Base-by-base conservation (phyloP, 768 basidiomycete species). In the Mycena vulgaris region DNA sequence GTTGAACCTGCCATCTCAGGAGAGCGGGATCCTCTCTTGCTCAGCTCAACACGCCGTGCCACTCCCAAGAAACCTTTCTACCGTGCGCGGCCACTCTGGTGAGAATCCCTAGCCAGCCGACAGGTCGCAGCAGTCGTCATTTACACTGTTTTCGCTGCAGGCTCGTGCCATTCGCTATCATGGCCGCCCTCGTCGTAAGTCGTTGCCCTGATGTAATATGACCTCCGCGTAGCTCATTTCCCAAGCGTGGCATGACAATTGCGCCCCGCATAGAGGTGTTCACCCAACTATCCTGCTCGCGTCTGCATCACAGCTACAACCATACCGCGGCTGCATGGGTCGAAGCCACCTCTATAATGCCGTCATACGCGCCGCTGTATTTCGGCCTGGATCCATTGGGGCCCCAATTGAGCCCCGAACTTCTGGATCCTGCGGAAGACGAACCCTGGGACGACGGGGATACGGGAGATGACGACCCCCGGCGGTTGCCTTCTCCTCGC, bases 231-330 rank as follows among this genome's bases (percentile, higher is more conserved):
- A 52, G 49, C 59, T 53, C 40, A 21, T 58, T 42, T 35, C 63
- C 71, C 27, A 72, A 95, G 94, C 93, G 93, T 40, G 93, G 93
- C 47, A 94, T 95, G 92, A 95, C 94, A 5, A 80, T 93, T 39
- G 94, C 93, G n/a, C 91, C 94, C n/a, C 89, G 94, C 57, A 89
- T 95, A 21, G 91, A 95, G 80, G 89, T 95, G 35, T 94, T 89
- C 80, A 94, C 93, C 17, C 91, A 94, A 74, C 85, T 95, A 31
- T 88, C 94, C 5, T 95, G 94, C 81, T 86, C 88, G 66, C 83
- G 83, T 23, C 76, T 92, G 55, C 87, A 88, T 71, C 81, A 83
- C 33, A 78, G 82, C 42, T 85, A 86, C 77, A 85, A 89, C 70
- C 82, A 81, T 63, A 82, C 79, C 23, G 72, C 76, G 19, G 62